Percentiles rank a stretch among this genome's conserved stretches.
phyloP scores from a whole-genome alignment of 116 monocot species.

The Iris pallida region DNA sequence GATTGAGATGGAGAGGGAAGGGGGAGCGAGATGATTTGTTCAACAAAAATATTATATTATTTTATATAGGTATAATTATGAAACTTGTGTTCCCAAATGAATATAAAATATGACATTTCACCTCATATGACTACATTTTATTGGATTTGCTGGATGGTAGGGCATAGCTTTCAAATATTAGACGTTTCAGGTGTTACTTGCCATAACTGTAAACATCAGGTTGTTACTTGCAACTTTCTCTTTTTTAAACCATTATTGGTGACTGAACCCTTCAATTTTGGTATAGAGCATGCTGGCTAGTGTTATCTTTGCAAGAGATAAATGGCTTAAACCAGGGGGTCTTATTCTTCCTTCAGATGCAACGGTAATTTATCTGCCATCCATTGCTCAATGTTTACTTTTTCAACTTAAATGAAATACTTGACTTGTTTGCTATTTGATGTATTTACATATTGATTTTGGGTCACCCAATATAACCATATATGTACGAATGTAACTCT shows the following conservation, averaged over 20 bases:
- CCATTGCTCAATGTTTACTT: neutral
- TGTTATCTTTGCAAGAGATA: constrained; percentile 89
- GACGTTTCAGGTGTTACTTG: too few relatives aligned
- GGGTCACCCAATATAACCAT: neutral
- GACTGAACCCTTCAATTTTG: neutral
- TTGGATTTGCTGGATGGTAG: too few relatives aligned
- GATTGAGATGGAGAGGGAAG: too few relatives aligned
- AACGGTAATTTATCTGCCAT: constrained; percentile 35
- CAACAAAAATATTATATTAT: too few relatives aligned
- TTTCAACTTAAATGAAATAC: neutral
- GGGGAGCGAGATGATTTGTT: too few relatives aligned
- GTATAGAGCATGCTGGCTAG: constrained; percentile 90
- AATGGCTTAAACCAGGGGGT: constrained; percentile 94
- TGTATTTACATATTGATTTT: neutral
- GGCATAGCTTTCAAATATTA: too few relatives aligned
- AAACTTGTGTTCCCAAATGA: too few relatives aligned
- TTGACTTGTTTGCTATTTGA: neutral
- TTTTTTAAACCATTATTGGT: neutral
- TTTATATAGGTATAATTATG: too few relatives aligned
- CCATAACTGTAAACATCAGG: too few relatives aligned
- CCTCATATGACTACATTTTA: too few relatives aligned
- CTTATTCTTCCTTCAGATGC: constrained; percentile 99
- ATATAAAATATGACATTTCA: too few relatives aligned
- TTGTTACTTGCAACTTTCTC: neutral
- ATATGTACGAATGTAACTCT: neutral